Evolutionary conservation across 345 rosid species (phyloP).

Genomic region (Rhodomyrtus tomentosa): DNA sequence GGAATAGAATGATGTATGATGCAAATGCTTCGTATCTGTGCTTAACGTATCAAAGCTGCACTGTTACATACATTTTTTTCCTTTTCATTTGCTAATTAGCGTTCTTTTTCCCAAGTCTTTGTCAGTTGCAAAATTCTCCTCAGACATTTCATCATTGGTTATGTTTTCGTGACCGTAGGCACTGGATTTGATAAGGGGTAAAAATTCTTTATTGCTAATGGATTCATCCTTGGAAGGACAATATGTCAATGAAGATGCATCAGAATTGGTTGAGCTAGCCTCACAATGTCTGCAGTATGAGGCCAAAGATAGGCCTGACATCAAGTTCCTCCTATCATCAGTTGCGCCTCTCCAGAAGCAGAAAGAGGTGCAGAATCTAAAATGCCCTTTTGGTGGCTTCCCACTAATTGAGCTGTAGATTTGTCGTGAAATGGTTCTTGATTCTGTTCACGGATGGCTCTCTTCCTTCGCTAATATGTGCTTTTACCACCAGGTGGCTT

Average conservation of each 20-base stretch:
- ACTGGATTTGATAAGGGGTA: constrained; percentile 55
- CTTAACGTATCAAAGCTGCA: neutral
- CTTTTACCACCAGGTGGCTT: constrained; percentile 33
- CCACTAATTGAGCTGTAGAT: neutral
- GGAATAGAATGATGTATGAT: neutral
- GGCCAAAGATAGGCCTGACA: constrained; percentile 58
- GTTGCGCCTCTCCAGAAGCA: constrained; percentile 60
- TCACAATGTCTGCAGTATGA: constrained; percentile 69
- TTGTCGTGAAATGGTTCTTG: neutral
- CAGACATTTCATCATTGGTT: neutral
- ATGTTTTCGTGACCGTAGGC: constrained; percentile 25
- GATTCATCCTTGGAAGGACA: constrained; percentile 74
- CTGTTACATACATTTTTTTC: neutral
- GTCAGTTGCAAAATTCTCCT: neutral
- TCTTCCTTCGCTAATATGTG: neutral
- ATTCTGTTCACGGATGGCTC: neutral
- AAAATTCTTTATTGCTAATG: constrained; percentile 41
- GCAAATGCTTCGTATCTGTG: neutral
- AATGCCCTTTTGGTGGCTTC: neutral
- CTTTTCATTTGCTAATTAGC: neutral
- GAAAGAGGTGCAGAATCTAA: constrained; percentile 31
- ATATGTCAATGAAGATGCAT: constrained; percentile 54
- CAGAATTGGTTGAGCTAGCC: constrained; percentile 46
- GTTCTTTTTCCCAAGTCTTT: neutral
- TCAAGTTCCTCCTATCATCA: constrained; percentile 42